Base-by-base conservation (phyloP, 2,329 filamentous ascomycete species). In the Chrysosporium queenslandicum region DNA sequence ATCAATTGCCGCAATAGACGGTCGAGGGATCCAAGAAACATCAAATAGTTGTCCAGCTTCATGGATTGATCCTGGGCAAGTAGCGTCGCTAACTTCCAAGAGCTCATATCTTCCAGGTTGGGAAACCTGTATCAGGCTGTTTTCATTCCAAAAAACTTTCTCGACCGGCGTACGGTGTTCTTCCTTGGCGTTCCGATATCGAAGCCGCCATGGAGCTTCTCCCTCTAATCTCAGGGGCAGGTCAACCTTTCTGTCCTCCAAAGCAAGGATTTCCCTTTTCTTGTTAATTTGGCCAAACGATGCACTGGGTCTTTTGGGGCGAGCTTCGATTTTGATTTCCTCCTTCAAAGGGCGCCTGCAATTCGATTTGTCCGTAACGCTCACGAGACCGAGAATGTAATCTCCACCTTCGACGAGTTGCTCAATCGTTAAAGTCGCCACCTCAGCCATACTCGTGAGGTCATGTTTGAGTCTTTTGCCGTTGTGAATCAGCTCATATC, bases 401-500 rank as follows among this genome's bases (percentile, higher is more conserved):
- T 96, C 89, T 51, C 92, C 92, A 55, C 92, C 92, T 64, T 85
- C 84, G 5, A 76, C 75, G 39, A 98, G 74, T 16, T 78, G 75
- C 2, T 84, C 79, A 0, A 91, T 96, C 58, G 80, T 79, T 64
- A 98, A 89, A 34, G 76, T 84, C 64, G 83, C 83, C 20, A 74
- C 70, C 46, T 79, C 74, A 1, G 72, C 74, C 21, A 81, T 74
- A 52, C 95, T 86, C 53, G 79, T 74, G 23, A 81, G 74, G 52
- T 77, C 79, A 60, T 85, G 78, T 48, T 86, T 84, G 57, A 80
- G 83, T 50, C 90, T 81, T 69, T 86, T 94, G 52, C 90, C 90
- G 52, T 89, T 86, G 68, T 97, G 87, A 6, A 96, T 80, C 37
- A 96, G 74, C 68, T 97, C 92, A 72, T 94, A 98, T 64, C 97